Conservation (phyloP, 495 filamentous ascomycete genomes). For the Aspergillus haitiensis region DNA sequence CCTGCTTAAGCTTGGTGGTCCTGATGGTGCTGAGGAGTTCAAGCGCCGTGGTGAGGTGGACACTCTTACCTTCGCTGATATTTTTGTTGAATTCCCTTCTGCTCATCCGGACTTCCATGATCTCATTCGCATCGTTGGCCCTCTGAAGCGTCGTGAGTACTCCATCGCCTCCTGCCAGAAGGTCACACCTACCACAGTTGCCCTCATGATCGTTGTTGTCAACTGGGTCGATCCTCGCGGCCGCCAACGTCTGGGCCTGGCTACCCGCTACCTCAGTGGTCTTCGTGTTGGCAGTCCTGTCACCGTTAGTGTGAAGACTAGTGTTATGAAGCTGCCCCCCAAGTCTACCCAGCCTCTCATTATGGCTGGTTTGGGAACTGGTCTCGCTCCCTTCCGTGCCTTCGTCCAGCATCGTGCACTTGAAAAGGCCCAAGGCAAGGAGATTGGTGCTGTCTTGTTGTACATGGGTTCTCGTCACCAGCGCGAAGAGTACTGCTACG, state of each 20-base stretch:
- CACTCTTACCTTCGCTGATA: slow-evolving; percentile 87
- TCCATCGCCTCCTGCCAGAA: slow-evolving; percentile 95
- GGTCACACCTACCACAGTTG: slow-evolving; percentile 79
- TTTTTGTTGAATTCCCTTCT: slow-evolving; percentile 82
- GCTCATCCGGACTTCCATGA: slow-evolving; percentile 90
- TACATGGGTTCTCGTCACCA: slow-evolving; percentile 98
- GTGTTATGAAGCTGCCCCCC: slow-evolving; percentile 93
- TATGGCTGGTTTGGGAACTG: slow-evolving; percentile 99
- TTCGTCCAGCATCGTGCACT: slow-evolving; percentile 98
- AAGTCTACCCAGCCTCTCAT: slow-evolving; percentile 87
- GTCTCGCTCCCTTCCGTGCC: slow-evolving; percentile 94
- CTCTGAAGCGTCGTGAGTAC: slow-evolving; percentile 96
- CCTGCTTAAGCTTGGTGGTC: slow-evolving; percentile 71
- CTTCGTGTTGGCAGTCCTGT: slow-evolving; percentile 73
- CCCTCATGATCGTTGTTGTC: slow-evolving; percentile 98
- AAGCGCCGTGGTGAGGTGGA: slow-evolving; percentile 93
- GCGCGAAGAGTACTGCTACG: slow-evolving; percentile 97
- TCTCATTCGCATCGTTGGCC: slow-evolving; percentile 82
- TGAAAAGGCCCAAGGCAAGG: slow-evolving; percentile 91
- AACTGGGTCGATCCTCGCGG: slow-evolving; percentile 87
- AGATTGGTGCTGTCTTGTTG: slow-evolving; percentile 88
- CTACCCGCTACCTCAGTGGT: slow-evolving; percentile 79
- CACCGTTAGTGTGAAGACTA: slow-evolving; percentile 92
- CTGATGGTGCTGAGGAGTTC: slow-evolving; percentile 89
- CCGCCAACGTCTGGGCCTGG: slow-evolving; percentile 87